Base-by-base conservation (phyloP, 495 filamentous ascomycete species). In the Penicillium ochrochloron region DNA sequence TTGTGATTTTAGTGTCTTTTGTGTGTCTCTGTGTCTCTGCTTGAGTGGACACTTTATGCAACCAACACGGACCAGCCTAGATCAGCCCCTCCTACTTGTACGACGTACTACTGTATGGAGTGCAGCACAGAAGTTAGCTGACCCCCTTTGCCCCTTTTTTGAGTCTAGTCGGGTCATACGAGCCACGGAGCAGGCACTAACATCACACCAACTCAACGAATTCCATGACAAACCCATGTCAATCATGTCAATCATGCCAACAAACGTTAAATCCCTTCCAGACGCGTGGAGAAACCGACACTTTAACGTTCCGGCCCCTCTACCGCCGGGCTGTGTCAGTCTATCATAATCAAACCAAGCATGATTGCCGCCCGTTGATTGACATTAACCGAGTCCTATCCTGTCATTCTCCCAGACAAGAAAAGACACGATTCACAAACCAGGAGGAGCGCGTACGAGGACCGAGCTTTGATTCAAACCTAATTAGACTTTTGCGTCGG, bases 61-160 rank as follows among this genome's bases (percentile, higher is more conserved):
- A 56, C 53, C 53, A 56, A 34, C 29, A 56, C 31, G 12, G 31
- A 56, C 53, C 53, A 34, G 31, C n/a, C 29, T 17, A 56, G 53
- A 35, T 37, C 31, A 33, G 33, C 53, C 33, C 29, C 23, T 33
- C 33, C 50, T 19, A 31, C 50, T 7, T 9, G 5, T 33, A 7
- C 19, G 19, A 33, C 3, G 31, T 33, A 51, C 19, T 21, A 25
- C 46, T 33, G 31, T 33, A 33, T 9, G 31, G 31, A 33, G 2
- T 46, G 7, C n/a, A n/a, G 41, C 8, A 7, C 14, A 44, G 19
- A 0, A 19, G 42, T 21, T 44, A 44, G n/a, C 21, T 27, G 17
- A 14, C 33, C 35, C 34, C 41, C 33, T 57, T 61, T 66, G 55
- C 64, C 64, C 64, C 64, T 60, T 66, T 66, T 66, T 59, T 58